Evolutionary conservation across 352 stramenopile species (phyloP), one percentile per base, ranked within the genome.

Genomic region (Phytopythium vexans): DNA sequence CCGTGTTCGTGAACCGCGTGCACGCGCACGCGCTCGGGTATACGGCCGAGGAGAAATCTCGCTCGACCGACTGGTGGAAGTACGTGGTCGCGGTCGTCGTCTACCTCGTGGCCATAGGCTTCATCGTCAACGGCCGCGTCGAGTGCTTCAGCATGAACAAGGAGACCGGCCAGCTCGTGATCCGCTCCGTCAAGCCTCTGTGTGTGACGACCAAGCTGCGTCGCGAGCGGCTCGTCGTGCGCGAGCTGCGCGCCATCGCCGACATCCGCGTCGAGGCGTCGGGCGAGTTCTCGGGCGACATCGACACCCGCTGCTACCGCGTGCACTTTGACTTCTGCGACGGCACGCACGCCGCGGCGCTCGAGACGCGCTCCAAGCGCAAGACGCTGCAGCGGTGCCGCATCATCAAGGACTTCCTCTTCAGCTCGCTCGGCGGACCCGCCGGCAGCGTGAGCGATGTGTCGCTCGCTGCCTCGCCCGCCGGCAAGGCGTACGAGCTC

Each of bases 251-350:
- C 35, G 50, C 67, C 46, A 86, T 89, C 42, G 52, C 67, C 12
- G 79, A 82, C 54, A 82, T 89, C 27, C 78, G 78, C 39, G 72
- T 88, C 33, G 78, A 89, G 44, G 65, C 74, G 38, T 66, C 64
- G 10, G 78, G 78, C 12, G 78, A 89, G 54, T 75, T 86, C 55
- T 88, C 70, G 27, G 74, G 76, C 9, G 78, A 89, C 14, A 64
- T 87, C 27, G 76, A 88, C 66, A 89, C 78, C 44, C 71, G 78
- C 7, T 71, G 56, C 46, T 89, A 87, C 60, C 84, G 88, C 49
- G 66, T 89, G 14, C 70, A 86, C 52, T 88, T 89, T 52, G 78
- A 89, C 41, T 89, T 89, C 55, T 64, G 82, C 49, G 74, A 89
- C 43, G 76, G 72, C 14, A 61, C 60, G 4, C 68, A 86, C 49